A percentile compares a stretch with the other conserved stretches of the same genome.
Conservation (phyloP, 805 yeast species). For the Candida pseudoglaebosa region DNA sequence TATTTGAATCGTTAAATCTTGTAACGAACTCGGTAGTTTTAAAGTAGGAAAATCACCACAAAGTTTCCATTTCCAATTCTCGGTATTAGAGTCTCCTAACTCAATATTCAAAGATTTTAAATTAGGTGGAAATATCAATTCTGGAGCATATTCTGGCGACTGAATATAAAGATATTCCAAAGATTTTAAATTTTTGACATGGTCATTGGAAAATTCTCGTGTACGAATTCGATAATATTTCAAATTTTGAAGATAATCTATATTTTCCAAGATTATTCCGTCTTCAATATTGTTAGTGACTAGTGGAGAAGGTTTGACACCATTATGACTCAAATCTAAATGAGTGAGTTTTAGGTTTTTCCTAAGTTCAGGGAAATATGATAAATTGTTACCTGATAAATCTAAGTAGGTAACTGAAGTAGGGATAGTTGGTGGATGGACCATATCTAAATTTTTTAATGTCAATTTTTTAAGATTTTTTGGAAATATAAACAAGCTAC, state of each 20-base stretch:
- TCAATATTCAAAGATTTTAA: background rate
- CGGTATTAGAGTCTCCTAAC: background rate
- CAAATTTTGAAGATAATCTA: background rate
- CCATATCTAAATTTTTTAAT: background rate
- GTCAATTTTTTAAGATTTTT: background rate
- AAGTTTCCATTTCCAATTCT: background rate
- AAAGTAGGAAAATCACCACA: background rate
- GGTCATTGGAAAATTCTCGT: background rate
- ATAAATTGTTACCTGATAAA: background rate
- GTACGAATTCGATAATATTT: background rate
- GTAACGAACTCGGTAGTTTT: background rate
- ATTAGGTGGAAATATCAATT: background rate
- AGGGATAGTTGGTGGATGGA: background rate
- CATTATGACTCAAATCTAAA: background rate
- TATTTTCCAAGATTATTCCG: background rate
- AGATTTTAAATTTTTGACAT: background rate
- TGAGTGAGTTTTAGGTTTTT: background rate
- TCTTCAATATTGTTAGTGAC: background rate
- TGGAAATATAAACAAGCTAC: background rate
- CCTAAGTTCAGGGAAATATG: background rate
- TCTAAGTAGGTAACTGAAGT: background rate
- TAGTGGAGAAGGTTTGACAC: background rate
- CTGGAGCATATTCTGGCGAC: background rate
- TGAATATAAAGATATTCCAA: background rate
- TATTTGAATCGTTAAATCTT: background rate